Conservation (phyloP, 202 grass and related monocot species). For the Carex arenaria region DNA sequence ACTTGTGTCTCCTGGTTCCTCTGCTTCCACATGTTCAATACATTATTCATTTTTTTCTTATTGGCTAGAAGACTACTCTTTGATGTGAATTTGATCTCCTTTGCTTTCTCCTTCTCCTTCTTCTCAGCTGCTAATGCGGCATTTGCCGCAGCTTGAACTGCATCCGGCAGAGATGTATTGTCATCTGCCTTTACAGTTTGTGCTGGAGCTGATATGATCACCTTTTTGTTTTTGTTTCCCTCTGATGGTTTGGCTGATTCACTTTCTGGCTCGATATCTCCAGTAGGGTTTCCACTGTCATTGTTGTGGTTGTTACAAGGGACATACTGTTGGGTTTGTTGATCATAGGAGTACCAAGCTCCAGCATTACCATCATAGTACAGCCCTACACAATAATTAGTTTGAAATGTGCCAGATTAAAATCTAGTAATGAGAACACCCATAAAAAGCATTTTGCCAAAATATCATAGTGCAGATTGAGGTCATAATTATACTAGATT, state of each 20-base stretch:
- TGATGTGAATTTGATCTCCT: conserved; percentile 85
- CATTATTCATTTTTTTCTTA: conserved; percentile 99
- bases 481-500: conserved; percentile 3
- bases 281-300: conserved; percentile 47
- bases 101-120: conserved; percentile 90
- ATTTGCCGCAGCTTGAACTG: conserved; percentile 86
- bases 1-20: conserved; percentile 64
- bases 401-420: neutral
- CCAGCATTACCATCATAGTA: conserved; percentile 93
- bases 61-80: conserved; percentile 83
- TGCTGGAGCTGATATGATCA: conserved; percentile 87
- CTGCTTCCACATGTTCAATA: conserved; percentile 98
- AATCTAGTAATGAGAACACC: neutral
- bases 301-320: conserved; percentile 45
- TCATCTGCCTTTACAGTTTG: conserved; percentile 69
- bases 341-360: conserved; percentile 79
- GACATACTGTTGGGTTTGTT: conserved; percentile 80
- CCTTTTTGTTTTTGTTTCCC: conserved; percentile 54
- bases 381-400: conserved; percentile 56
- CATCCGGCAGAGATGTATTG: conserved; percentile 69
- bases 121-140: conserved; percentile 92
- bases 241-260: conserved; percentile 52
- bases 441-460: neutral
- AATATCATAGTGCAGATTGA: neutral
- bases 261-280: conserved; percentile 26